phyloP scores from a whole-genome alignment of 495 filamentous ascomycete species.

The Neurospora tetrasperma region DNA sequence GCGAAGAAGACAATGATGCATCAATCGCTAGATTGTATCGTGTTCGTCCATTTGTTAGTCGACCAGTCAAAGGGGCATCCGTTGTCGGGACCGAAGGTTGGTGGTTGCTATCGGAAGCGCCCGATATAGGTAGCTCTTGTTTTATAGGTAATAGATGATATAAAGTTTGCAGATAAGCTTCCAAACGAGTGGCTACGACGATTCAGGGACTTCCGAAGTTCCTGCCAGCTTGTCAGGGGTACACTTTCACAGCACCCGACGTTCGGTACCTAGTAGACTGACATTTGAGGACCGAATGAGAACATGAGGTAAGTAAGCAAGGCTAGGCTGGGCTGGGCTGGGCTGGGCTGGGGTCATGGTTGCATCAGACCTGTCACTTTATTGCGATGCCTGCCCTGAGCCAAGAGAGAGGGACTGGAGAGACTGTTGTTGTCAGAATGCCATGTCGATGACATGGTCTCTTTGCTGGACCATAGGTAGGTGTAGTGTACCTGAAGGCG shows the following conservation, averaged over 20 bases:
- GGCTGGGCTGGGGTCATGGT: not conserved
- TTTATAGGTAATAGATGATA: not conserved
- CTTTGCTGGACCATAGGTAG: not conserved
- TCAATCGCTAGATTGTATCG: too few relatives aligned
- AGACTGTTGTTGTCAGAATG: not conserved
- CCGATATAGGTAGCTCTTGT: not conserved
- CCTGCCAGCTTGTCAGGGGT: not conserved
- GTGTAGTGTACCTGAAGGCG: not conserved
- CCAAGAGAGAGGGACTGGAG: not conserved
- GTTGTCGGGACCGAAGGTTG: not conserved
- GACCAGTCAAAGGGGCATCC: too few relatives aligned
- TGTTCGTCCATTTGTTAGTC: too few relatives aligned
- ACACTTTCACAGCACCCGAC: not conserved
- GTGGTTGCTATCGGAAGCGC: not conserved
- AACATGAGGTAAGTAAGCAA: not conserved
- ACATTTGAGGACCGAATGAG: not conserved
- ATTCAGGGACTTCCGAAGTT: not conserved
- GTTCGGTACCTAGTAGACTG: not conserved
- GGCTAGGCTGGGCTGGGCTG: too few relatives aligned
- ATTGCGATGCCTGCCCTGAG: not conserved
- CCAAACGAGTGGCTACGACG: not conserved
- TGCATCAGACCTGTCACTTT: not conserved
- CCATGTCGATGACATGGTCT: not conserved
- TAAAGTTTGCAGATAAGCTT: not conserved
- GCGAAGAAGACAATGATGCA: too few relatives aligned